These are phyloP conservation scores for Quercus suber DNA, from an alignment of 306 rosid genomes.

Conservation along the genomic window DNA sequence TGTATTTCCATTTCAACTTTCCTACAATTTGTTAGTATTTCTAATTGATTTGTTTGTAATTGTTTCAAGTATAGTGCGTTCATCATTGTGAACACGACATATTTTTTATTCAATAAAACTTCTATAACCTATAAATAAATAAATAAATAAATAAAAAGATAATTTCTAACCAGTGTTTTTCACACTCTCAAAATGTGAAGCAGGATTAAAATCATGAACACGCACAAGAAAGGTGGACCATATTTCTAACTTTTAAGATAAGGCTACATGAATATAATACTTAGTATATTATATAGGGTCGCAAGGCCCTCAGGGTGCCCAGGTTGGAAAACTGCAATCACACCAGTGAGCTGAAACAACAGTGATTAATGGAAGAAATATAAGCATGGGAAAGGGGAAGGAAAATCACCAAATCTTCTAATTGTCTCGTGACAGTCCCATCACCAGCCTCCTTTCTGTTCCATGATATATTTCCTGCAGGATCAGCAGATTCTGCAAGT, in stretches of 20 bases:
- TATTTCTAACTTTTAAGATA: not conserved
- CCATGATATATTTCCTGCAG: constrained; percentile 34
- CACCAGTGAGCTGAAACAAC: not conserved
- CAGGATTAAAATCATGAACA: not conserved
- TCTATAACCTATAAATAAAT: too few species aligned
- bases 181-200: not conserved
- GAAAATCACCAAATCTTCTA: constrained; percentile 60
- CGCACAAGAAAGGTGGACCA: not conserved
- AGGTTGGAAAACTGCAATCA: constrained; percentile 11
- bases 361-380: not conserved
- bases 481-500: constrained; percentile 39
- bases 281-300: not conserved
- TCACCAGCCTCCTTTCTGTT: constrained; percentile 41
- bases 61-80: too few species aligned
- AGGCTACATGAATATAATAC: not conserved
- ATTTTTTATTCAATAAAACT: too few species aligned
- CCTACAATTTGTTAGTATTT: too few species aligned
- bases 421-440: constrained; percentile 40
- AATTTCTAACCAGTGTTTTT: not conserved
- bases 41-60: too few species aligned
- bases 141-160: too few species aligned
- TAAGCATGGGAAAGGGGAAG: constrained; percentile 15
- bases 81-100: too few species aligned
- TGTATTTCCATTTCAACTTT: too few species aligned
- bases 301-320: not conserved